Evolutionary conservation across 2,329 filamentous ascomycete genomes (phyloP), one percentile per base, ranked within the genome.

Genomic region (Aureobasidium sp.): DNA sequence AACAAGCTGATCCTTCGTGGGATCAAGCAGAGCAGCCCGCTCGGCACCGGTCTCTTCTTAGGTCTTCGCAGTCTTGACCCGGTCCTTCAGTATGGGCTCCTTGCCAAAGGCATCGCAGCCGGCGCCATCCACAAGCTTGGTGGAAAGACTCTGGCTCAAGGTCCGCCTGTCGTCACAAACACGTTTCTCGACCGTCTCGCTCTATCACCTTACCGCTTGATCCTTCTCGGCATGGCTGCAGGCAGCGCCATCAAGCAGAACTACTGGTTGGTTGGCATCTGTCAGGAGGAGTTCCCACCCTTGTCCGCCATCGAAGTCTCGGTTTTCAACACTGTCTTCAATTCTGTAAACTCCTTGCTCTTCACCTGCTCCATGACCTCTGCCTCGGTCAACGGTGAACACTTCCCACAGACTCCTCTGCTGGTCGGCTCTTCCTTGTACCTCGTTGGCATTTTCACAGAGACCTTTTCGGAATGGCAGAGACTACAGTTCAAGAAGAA

Each of bases 381-480:
- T 29, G 76, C 77, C 1, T 76, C 74, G 20, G 65, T 66, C 39
- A 71, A 72, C 50, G 70, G 70, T 47, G 72, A 77, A 62, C 68
- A 70, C 52, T 79, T 79, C 61, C 76, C 72, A 17, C 78, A 75
- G 64, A 70, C 66, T 26, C 72, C 72, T 23, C 70, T 84, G 26
- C 70, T 82, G 20, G 70, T 82, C 13, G 84, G 84, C 9, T 68
- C 75, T 1, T 69, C 71, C 0, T 66, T 84, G 50, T 87, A 83
- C 68, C 69, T 73, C 5, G 66, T 77, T 5, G 84, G 84, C 10
- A 76, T 87, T 34, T 62, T 76, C 5, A 74, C 81, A 5, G 85
- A 88, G 72, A 77, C 80, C 5, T 67, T 80, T 3, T 76, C 82
- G 0, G 85, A 88, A 73, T 68, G 80, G 32, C 85, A 87, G 71